phyloP scores from a whole-genome alignment of 2,329 filamentous ascomycete species.

The Botrytis hyacinthi region DNA sequence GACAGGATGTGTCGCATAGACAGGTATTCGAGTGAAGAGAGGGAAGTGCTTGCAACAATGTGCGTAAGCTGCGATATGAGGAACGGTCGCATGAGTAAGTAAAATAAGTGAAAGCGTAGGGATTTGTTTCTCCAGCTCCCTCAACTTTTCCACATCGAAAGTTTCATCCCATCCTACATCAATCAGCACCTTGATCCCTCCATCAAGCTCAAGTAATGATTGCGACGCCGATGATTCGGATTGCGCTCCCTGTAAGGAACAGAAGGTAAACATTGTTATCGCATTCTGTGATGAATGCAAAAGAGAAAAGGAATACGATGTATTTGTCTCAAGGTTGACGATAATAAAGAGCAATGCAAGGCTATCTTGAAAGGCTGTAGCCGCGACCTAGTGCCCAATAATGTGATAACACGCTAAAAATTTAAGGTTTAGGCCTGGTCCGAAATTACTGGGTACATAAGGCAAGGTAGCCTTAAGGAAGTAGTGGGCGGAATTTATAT shows the following conservation, averaged over 20 bases:
- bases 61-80: conserved; percentile 88
- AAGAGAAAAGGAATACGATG: neutral
- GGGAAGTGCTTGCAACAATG: conserved; percentile 98
- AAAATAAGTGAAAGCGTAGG: conserved; percentile 91
- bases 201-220: conserved; percentile 94
- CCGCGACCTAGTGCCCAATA: conserved; percentile 10
- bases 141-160: conserved; percentile 79
- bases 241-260: conserved; percentile 85
- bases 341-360: conserved; percentile 6
- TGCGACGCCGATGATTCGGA: conserved; percentile 84
- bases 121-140: conserved; percentile 87
- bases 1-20: conserved; percentile 92
- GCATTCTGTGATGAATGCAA: conserved; percentile 10
- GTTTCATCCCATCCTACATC: conserved; percentile 95
- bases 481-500: conserved; percentile 15
- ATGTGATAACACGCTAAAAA: conserved; percentile 12
- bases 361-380: conserved; percentile 19
- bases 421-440: conserved; percentile 14
- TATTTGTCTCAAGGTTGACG: neutral
- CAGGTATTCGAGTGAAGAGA: conserved; percentile 84
- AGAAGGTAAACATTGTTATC: conserved; percentile 87
- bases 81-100: conserved; percentile 87
- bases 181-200: conserved; percentile 90
- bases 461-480: conserved; percentile 22
- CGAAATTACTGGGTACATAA: conserved; percentile 13